Evolutionary conservation across 257 asterid species (phyloP), one percentile per base, ranked within the genome.

Genomic region (Lavandula angustifolia): DNA sequence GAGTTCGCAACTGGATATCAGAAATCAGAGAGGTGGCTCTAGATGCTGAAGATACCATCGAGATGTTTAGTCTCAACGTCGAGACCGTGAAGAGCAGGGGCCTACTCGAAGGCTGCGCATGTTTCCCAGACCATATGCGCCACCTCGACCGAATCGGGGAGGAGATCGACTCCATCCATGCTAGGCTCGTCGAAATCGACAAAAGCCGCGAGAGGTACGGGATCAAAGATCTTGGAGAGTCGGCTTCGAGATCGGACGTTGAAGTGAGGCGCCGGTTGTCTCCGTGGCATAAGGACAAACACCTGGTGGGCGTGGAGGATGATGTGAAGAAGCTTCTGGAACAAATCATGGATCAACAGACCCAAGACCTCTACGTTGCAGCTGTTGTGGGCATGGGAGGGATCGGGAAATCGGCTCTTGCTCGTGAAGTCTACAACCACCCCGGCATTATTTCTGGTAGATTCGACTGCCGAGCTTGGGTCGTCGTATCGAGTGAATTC

Each of bases 31-130:
- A 50, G 31, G 49, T 33, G 14, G 72, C 73, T 33, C 73, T 57
- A 9, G 70, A 68, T 33, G 70, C 78, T 9, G 69, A 71, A 22
- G 81, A 76, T 62, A 60, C 22, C 10, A 50, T 72, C 12, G 75
- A 76, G 35, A 34, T 53, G 16, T 72, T 72, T 64, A n/a, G 37
- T 61, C 33, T 43, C 33, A 61, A 69, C 18, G 41, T 68, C 3
- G 73, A 57, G 8, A 22, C 27, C 27, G 2, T 1, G 1, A 22
- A 1, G 27, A 18, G 29, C 66, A 56, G 52, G 9, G 54, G 62
- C 1, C 0, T 18, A 2, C 7, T 49, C 12, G 34, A 12, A 40
- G 11, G 37, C 7, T 60, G 6, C 9, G 13, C 9, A 0, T 32
- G 9, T 62, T 38, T 6, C 22, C 60, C 72, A 1, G 29, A 8